Conservation (phyloP, 2,329 filamentous ascomycete genomes). For the Balansia obtecta region DNA sequence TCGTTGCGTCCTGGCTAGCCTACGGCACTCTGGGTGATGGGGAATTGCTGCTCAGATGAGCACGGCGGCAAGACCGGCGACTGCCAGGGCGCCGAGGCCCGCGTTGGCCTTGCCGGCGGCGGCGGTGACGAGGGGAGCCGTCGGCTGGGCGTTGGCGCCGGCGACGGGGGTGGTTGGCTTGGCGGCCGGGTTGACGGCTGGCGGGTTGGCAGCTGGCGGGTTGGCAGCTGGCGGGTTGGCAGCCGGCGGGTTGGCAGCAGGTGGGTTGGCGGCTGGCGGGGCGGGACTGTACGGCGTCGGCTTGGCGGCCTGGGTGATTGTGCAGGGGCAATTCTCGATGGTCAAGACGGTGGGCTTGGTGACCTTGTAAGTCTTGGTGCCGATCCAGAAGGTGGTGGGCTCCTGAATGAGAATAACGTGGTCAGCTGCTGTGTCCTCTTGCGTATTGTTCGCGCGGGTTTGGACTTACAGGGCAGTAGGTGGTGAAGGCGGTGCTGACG, state of each 20-base stretch:
- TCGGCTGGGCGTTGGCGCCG: slow-evolving; percentile 2
- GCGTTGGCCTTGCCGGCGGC: slow-evolving; percentile 24
- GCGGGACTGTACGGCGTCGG: neutral
- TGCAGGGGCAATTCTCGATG: slow-evolving; percentile 36
- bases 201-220: neutral
- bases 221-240: slow-evolving; percentile 1
- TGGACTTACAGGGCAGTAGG: slow-evolving; percentile 30
- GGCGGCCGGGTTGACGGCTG: slow-evolving; percentile 3
- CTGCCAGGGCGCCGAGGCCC: slow-evolving; percentile 23
- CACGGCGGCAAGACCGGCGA: slow-evolving; percentile 26
- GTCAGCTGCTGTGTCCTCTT: neutral
- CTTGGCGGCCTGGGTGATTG: slow-evolving; percentile 19
- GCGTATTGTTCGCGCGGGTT: neutral
- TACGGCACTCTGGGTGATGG: no score
- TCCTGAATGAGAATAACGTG: slow-evolving; percentile 8
- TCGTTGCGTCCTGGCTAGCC: no score
- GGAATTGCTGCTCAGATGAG: slow-evolving; percentile 17
- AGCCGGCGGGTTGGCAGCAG: neutral
- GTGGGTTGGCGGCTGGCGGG: slow-evolving; percentile 2
- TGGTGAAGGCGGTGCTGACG: slow-evolving; percentile 25
- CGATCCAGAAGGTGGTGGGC: slow-evolving; percentile 23
- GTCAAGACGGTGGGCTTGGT: slow-evolving; percentile 29
- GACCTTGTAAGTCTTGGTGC: slow-evolving; percentile 31
- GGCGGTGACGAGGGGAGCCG: slow-evolving; percentile 18
- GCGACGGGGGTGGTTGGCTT: slow-evolving; percentile 6